A percentile compares a stretch with the other conserved stretches of the same genome.
Evolutionary conservation across 2,329 filamentous ascomycete species (phyloP).

Genomic region (Atkinsonella hypoxylon): DNA sequence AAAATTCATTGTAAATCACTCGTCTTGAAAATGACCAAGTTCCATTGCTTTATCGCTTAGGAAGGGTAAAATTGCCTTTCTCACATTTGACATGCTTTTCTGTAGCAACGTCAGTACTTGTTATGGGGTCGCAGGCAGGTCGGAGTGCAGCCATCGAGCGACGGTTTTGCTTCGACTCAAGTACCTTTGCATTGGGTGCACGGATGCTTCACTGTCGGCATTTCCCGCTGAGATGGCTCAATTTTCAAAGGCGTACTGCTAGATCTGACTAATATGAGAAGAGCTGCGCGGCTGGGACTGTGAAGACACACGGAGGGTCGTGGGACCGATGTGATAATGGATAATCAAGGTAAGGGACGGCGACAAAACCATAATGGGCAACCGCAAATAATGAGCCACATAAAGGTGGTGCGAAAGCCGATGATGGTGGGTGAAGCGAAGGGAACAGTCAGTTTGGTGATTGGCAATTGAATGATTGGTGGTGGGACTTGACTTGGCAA

Average conservation of each 20-base stretch:
- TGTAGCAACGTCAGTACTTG: conserved; percentile 10
- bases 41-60: not conserved
- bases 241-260: not conserved
- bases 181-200: conserved; percentile 25
- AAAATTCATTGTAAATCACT: not conserved
- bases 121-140: not conserved
- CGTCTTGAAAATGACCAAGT: not conserved
- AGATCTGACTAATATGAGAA: conserved; percentile 1
- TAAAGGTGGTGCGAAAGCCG: conserved; percentile 1
- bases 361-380: not conserved
- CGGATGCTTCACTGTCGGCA: conserved; percentile 22
- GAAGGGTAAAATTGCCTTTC: conserved; percentile 1
- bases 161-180: not conserved
- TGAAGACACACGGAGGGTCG: not conserved
- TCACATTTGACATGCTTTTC: conserved; percentile 26
- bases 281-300: not conserved
- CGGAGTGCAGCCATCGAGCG: not conserved
- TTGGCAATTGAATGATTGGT: not conserved
- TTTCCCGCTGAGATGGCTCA: conserved; percentile 7
- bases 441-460: not conserved
- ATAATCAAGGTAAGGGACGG: not conserved
- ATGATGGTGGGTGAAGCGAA: not conserved
- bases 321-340: not conserved
- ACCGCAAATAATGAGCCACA: not conserved
- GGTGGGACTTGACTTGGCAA: not conserved